Base-by-base conservation (phyloP, 2,329 filamentous ascomycete species). In the Hypomyces rosellus region DNA sequence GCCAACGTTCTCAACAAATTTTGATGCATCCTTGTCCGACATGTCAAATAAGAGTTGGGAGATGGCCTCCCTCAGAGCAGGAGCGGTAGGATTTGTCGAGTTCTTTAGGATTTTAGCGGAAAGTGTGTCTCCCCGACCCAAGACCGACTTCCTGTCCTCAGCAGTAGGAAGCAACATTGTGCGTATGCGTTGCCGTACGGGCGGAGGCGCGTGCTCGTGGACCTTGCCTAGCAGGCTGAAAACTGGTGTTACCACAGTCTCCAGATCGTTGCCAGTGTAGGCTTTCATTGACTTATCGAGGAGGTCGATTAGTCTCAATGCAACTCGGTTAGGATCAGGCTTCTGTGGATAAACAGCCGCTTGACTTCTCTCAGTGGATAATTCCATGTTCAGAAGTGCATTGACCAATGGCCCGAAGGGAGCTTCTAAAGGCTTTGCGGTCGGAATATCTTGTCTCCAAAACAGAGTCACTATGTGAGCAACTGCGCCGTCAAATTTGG, bases 1-100 rank as follows among this genome's bases (percentile, higher is more conserved):
- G 0, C 93, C 93, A 12, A 99, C 88, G 58, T 96, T 96, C 46
- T 88, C 78, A 1, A 97, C 87, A 61, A 96, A 93, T 30, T 77
- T 86, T 14, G 78, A 79, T 0, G 91, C 81, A 59, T 96, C 84
- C 59, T 84, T 87, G 56, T 85, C 86, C 0, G 90, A 96, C 25
- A 97, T 76, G 56, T 95, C 87, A 64, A 95, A 99, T 54, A 96
- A 79, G 20, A 99, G 75, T 30, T 85, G 77, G 0, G 87, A 88
- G 47, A 95, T 85, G 15, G 81, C 80, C 43, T 87, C 82, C 15
- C 89, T 82, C 3, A 96, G 72, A 37, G 84, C 82, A 0, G 88
- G 82, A 1, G 87, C 79, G 40, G 82, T 68, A 0, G 90, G 80
- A 13, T 87, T 88, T 5, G 84, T 88, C 2, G 88, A 89, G 38